phyloP scores from a whole-genome alignment of 176 grass and related monocot genomes.

The Cymbopogon citratus region DNA sequence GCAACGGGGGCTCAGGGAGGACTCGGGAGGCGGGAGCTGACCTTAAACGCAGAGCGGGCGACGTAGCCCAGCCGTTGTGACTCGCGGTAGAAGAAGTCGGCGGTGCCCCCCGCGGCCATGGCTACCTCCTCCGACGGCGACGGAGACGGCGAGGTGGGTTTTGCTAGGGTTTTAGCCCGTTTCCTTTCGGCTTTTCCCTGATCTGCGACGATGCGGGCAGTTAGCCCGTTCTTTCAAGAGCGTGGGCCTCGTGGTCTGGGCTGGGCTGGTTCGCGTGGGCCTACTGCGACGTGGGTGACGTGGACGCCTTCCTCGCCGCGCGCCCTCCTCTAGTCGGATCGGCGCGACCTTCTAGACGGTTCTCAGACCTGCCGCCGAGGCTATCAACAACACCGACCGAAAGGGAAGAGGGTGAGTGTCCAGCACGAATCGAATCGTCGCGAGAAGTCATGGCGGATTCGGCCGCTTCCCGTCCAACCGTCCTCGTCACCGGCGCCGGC shows the following conservation, averaged over 20 bases:
- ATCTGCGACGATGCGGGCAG: not conserved
- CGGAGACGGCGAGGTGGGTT: not conserved
- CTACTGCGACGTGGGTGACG: not conserved
- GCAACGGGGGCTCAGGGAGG: not conserved
- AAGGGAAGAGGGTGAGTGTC: not conserved
- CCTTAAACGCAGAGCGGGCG: slow-evolving; percentile 82
- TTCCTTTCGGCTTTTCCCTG: too few species aligned
- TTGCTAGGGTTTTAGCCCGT: slow-evolving; percentile 37
- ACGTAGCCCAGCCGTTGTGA: slow-evolving; percentile 78
- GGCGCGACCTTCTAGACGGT: slow-evolving; percentile 30
- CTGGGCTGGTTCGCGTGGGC: not conserved
- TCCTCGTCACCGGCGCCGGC: slow-evolving; percentile 70
- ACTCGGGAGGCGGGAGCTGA: not conserved
- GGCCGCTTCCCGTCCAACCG: slow-evolving; percentile 41
- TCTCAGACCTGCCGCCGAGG: not conserved
- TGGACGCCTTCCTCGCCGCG: slow-evolving; percentile 15
- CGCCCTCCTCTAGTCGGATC: not conserved
- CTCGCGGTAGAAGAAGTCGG: slow-evolving; percentile 92
- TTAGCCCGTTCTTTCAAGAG: not conserved
- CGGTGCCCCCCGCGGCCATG: slow-evolving; percentile 48
- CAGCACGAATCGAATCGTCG: slow-evolving; percentile 1
- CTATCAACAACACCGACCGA: not conserved
- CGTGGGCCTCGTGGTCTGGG: not conserved
- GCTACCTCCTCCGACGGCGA: not conserved
- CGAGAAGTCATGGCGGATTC: slow-evolving; percentile 39